Conservation (phyloP, 805 yeast species). For the Maudiozyma pseudohumilis region DNA sequence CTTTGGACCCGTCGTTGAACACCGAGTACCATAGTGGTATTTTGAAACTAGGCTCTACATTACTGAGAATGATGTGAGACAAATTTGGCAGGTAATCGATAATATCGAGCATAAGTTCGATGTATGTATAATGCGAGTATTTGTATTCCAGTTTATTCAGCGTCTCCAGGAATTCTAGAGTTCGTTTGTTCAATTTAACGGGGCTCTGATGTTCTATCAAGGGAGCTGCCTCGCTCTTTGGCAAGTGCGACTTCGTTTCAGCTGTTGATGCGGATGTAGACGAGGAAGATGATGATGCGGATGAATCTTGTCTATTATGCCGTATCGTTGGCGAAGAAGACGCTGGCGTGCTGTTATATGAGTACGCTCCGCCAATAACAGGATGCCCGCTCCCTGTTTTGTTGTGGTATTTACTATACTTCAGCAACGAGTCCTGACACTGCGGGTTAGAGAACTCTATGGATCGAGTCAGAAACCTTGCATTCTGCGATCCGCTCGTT, state of each 20-base stretch:
- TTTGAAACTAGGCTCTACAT: constrained; percentile 44
- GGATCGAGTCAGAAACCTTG: constrained; percentile 20
- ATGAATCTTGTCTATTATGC: no score
- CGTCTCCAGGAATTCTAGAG: not conserved
- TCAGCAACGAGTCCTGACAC: constrained; percentile 27
- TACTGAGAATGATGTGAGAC: constrained; percentile 31
- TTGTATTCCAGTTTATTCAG: constrained; percentile 15
- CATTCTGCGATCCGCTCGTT: constrained; percentile 14
- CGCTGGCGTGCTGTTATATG: constrained; percentile 9
- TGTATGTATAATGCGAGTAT: constrained; percentile 26
- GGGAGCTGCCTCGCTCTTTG: not conserved
- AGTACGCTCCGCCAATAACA: constrained; percentile 22
- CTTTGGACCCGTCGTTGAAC: constrained; percentile 27
- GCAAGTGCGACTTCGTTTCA: not conserved
- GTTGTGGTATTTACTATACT: constrained; percentile 23
- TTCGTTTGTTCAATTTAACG: not conserved
- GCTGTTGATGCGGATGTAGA: not conserved
- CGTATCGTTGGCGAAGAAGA: not conserved
- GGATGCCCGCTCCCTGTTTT: constrained; percentile 8
- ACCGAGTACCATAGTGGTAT: constrained; percentile 37
- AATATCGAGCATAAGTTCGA: constrained; percentile 33
- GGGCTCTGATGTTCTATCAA: not conserved
- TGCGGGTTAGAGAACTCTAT: constrained; percentile 25
- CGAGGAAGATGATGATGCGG: no score
- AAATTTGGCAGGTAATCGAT: constrained; percentile 41